Evolutionary conservation across 768 basidiomycete genomes (phyloP), one percentile per base, ranked within the genome.

Genomic region (Kwoniella botswanensis): DNA sequence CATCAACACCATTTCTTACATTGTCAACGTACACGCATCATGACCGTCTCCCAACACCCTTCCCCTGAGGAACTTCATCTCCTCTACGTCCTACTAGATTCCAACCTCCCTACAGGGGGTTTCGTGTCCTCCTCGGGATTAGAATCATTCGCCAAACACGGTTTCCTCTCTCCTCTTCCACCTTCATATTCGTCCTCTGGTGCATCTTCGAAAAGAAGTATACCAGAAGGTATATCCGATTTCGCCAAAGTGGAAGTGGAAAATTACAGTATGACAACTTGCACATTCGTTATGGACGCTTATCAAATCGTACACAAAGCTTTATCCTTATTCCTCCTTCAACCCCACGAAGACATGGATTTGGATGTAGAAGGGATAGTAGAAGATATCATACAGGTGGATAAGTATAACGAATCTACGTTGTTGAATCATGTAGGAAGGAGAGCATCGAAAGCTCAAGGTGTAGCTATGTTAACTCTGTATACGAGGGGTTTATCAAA

Each of bases 101-200:
- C 93, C 71, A 98, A 96, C 83, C 89, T 99, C 3, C 97, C 97
- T 2, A 98, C 96, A 0, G 97, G 97, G 44, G 91, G 96, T 1
- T 99, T 99, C 82, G 93, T 98, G 69, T 93, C 95, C 0, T 97
- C 94, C 0, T 88, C 93, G 2, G 96, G 96, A 1, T 87, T 98
- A 70, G 96, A 99, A 79, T 93, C 94, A 4, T 94, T 89, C 80
- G 84, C 89, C 52, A 90, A 91, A 29, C 97, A 99, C 81, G 97
- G 94, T 0, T 92, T 95, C 78, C 72, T 86, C 43, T 66, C 76
- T 3, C 15, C 24, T 42, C 72, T 86, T 17, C 78, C 86, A 1
- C 73, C 74, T 59, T 80, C 63, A 73, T 84, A 75, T 69, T 79
- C 64, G 63, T 73, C 79, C 63, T 77, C 83, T 10, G 71, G 24